A percentile compares a stretch with the other conserved stretches of the same genome.
These are phyloP conservation scores for Aspergillus candidus DNA, from an alignment of 2,329 filamentous ascomycete species.

Conservation along the genomic window DNA sequence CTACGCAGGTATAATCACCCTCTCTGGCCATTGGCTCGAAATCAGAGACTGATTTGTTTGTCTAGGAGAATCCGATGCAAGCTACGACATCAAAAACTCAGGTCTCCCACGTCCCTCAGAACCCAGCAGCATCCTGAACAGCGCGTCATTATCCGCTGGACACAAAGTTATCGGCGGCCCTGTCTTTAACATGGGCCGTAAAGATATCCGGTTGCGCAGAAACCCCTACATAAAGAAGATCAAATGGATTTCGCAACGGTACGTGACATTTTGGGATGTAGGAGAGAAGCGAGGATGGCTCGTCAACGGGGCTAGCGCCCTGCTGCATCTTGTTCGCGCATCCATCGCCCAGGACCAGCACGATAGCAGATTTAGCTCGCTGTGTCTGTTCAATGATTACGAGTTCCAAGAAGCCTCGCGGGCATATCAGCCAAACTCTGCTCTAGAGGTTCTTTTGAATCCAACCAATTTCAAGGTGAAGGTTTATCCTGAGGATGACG, in stretches of 20 bases:
- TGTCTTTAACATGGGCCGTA: neutral
- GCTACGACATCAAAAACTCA: neutral
- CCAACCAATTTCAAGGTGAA: no score
- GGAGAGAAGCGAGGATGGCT: neutral
- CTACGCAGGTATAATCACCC: neutral
- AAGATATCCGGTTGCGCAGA: neutral
- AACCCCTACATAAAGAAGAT: conserved; percentile 1
- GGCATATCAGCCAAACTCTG: no score
- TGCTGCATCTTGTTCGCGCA: neutral
- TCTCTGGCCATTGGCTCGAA: no score
- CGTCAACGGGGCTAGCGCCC: neutral
- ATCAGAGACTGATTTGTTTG: neutral
- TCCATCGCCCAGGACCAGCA: neutral
- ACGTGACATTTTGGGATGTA: neutral
- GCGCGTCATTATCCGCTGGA: neutral
- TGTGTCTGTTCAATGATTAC: no score
- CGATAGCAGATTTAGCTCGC: no score
- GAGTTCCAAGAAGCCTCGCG: no score
- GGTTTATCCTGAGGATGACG: no score
- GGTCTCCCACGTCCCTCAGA: neutral
- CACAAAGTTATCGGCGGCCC: neutral
- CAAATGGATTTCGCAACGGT: neutral
- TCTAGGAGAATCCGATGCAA: neutral
- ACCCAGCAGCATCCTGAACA: neutral
- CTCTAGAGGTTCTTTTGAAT: no score